A percentile compares a stretch with the other conserved stretches of the same genome.
phyloP scores from a whole-genome alignment of 352 stramenopile genomes.

The Blastocystis sp. region DNA sequence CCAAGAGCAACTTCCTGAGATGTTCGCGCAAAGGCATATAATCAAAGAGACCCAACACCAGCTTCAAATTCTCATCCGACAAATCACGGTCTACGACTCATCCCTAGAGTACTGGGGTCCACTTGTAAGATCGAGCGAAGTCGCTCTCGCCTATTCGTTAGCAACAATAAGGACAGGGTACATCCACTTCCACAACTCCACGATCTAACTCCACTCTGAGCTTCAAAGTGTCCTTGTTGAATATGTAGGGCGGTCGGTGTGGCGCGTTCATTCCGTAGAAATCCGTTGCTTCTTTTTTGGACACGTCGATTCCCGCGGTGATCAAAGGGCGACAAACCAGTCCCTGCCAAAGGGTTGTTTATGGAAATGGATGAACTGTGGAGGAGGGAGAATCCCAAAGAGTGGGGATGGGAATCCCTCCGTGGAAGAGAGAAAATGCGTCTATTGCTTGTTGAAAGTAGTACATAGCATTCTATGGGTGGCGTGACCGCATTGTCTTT shows the following conservation, averaged over 20 bases:
- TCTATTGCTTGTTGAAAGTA: not conserved
- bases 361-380: too few species aligned
- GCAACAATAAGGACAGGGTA: not conserved
- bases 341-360: too few species aligned
- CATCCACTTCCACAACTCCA: constrained; percentile 23
- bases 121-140: constrained; percentile 27
- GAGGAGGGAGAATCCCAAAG: too few species aligned
- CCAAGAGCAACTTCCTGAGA: constrained; percentile 12
- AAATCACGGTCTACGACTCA: not conserved
- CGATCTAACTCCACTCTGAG: not conserved
- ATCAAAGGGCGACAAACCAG: too few species aligned
- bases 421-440: not conserved
- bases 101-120: not conserved
- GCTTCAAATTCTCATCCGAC: constrained; percentile 28
- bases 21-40: constrained; percentile 22
- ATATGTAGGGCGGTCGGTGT: constrained; percentile 2
- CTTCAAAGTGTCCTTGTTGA: not conserved
- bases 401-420: too few species aligned
- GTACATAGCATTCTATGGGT: too few species aligned
- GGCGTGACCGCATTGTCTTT: not conserved
- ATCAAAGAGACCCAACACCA: constrained; percentile 35
- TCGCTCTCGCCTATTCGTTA: constrained; percentile 37
- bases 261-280: constrained; percentile 4
- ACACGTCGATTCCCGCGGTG: too few species aligned
- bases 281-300: too few species aligned